Conservation (phyloP, 192 early-diverging fungal species). For the Backusella luteola region DNA sequence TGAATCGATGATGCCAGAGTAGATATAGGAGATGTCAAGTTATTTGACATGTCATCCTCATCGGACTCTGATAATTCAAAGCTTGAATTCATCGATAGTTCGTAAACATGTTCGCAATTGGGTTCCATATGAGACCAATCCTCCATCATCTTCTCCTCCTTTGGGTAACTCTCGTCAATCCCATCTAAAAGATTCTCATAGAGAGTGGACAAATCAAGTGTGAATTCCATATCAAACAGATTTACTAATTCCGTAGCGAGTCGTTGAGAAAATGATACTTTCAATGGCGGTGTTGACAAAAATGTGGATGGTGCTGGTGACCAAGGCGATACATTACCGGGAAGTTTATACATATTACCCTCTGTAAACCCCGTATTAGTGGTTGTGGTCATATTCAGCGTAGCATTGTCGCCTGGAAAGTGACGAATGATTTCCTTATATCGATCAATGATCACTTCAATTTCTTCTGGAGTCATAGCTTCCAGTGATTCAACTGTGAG, state of each 20-base stretch:
- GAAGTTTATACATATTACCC: background rate
- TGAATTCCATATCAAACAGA: constrained; percentile 1
- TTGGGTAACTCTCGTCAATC: background rate
- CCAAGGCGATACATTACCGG: background rate
- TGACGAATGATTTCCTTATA: background rate
- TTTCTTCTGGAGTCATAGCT: background rate
- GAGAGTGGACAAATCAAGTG: background rate
- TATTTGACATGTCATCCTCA: background rate
- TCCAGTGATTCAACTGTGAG: background rate
- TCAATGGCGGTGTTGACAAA: background rate
- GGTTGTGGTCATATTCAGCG: background rate
- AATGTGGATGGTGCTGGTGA: background rate
- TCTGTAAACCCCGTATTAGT: background rate
- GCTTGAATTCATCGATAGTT: background rate
- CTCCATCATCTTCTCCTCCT: background rate
- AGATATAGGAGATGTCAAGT: background rate
- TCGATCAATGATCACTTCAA: background rate
- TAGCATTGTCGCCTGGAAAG: background rate
- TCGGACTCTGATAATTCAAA: background rate
- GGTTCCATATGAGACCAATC: background rate
- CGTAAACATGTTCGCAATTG: background rate
- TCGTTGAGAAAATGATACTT: background rate
- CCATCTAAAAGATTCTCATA: background rate
- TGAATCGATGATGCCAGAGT: background rate
- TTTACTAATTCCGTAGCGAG: background rate